These are phyloP conservation scores for Lenzites betulinus DNA, from an alignment of 768 basidiomycete genomes.

Conservation along the genomic window DNA sequence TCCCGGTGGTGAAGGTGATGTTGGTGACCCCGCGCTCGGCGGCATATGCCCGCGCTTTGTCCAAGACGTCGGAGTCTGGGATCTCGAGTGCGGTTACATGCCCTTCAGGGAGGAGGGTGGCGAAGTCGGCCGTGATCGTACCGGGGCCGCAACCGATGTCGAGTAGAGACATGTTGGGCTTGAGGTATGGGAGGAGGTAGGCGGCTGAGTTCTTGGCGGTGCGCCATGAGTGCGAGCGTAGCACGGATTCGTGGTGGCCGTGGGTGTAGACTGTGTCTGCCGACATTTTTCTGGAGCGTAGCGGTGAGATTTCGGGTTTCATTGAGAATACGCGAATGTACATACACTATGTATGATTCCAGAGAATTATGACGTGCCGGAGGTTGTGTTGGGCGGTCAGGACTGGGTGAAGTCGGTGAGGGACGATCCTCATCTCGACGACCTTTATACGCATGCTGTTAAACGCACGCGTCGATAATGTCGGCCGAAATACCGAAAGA, in stretches of 20 bases:
- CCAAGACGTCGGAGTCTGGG: conserved; percentile 34
- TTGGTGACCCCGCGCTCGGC: conserved; percentile 35
- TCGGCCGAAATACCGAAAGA: no score
- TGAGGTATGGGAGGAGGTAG: conserved; percentile 41
- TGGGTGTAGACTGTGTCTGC: conserved; percentile 22
- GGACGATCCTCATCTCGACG: no score
- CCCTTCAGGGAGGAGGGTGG: conserved; percentile 40
- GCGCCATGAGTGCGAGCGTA: conserved; percentile 29
- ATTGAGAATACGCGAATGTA: no score
- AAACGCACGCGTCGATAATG: no score
- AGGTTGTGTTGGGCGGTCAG: no score
- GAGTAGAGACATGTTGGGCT: conserved; percentile 43
- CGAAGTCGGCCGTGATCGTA: conserved; percentile 49
- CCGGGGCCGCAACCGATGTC: conserved; percentile 58
- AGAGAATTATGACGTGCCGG: no score
- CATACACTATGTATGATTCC: no score
- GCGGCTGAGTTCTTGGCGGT: conserved; percentile 46
- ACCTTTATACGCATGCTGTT: no score
- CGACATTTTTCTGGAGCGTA: background rate
- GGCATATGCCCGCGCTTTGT: conserved; percentile 36
- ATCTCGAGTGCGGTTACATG: conserved; percentile 47
- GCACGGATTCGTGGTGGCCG: conserved; percentile 25
- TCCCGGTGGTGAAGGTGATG: conserved; percentile 42
- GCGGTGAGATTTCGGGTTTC: no score
- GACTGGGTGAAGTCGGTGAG: no score